Percentiles rank a stretch among this genome's conserved stretches.
Conservation (phyloP, 2,329 filamentous ascomycete species). For the Xylaria arbuscula region DNA sequence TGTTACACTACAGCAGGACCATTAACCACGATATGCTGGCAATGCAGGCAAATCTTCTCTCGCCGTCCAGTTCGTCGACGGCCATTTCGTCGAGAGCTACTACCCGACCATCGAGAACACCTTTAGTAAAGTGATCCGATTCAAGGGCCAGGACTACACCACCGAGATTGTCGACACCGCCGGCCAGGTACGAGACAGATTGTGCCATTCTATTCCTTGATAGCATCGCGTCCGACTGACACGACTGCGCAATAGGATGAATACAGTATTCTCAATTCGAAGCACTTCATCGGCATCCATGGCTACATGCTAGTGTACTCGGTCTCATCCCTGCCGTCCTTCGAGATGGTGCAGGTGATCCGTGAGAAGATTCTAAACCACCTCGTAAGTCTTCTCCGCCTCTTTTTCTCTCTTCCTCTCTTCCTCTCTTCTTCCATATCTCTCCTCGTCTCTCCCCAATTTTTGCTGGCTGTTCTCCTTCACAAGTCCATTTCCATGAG, state of each 20-base stretch:
- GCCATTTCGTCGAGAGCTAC: constrained; percentile 98
- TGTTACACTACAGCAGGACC: background rate
- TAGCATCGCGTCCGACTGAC: constrained; percentile 16
- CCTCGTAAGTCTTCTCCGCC: constrained; percentile 68
- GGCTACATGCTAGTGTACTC: constrained; percentile 99
- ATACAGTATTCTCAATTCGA: constrained; percentile 97
- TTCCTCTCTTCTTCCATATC: background rate
- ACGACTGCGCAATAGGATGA: constrained; percentile 74
- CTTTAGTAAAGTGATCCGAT: constrained; percentile 94
- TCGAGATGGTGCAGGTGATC: constrained; percentile 97
- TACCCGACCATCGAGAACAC: constrained; percentile 99
- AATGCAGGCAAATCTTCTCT: constrained; percentile 91
- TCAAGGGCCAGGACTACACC: constrained; percentile 91
- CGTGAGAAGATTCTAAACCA: constrained; percentile 98
- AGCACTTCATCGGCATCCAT: constrained; percentile 99
- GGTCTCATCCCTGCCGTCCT: constrained; percentile 92
- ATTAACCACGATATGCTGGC: constrained; percentile 28
- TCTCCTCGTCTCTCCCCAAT: constrained; percentile 6
- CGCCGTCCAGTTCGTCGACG: constrained; percentile 96
- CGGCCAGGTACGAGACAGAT: constrained; percentile 74
- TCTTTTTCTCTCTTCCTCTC: background rate
- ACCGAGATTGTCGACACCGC: constrained; percentile 99
- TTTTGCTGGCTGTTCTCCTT: background rate
- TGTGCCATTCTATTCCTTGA: background rate
- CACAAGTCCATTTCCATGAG: background rate